Evolutionary conservation across 805 yeast genomes (phyloP), one percentile per base, ranked within the genome.

Genomic region (Cyberlindnera japonica): DNA sequence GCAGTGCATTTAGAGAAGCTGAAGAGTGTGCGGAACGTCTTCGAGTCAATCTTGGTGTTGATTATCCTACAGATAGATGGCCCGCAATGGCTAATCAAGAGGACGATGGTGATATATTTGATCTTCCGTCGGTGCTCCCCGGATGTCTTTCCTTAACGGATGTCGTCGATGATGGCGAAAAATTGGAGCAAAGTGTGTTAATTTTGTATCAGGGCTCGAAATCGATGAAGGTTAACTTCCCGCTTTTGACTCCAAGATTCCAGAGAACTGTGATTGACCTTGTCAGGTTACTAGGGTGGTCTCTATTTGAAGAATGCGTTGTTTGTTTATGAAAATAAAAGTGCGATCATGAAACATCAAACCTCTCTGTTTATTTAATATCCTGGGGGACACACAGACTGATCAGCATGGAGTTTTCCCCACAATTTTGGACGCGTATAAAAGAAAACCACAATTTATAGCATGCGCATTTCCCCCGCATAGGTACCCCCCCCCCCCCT

Each of bases 211-310:
- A 33, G 16, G 33, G 38, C 6, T 3, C 15, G n/a, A 8, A 9
- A 13, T 38, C 25, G 2, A n/a, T 31, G 13, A 16, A 18, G 15
- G 39, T 35, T 21, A 11, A 6, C 9, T 36, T 21, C 25, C 15
- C 5, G 10, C 20, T 28, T 4, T 28, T 39, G 28, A 22, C 40
- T 1, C 37, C 42, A 9, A 16, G 28, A 14, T 41, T 40, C 30
- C 38, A 38, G 25, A n/a, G 33, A 20, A 31, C 24, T 3, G 25
- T 24, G 11, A 25, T 40, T 10, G 43, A 44, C 33, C 11, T 27
- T 4, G 11, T 44, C 5, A 21, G 48, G 21, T 27, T 44, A 9
- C 8, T 44, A 9, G 48, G 48, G 6, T 37, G 44, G 45, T 42
- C 37, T 3, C 24, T 44, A 18, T 41, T 30, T 26, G 38, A 38